These are phyloP conservation scores for Aspergillus piperis DNA, from an alignment of 2,329 filamentous ascomycete species.

Conservation along the genomic window DNA sequence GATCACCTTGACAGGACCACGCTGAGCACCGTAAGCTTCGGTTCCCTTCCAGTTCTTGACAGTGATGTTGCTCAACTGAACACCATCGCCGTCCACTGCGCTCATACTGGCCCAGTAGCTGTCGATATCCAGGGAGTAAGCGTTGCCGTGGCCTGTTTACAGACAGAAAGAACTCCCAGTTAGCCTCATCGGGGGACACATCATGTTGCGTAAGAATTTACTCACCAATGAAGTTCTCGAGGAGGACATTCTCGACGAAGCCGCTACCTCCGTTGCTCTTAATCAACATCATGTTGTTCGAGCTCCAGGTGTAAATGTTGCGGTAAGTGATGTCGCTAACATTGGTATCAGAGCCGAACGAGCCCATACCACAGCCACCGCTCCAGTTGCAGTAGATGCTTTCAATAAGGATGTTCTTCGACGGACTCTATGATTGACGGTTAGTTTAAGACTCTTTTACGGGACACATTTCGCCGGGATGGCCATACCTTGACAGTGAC, in stretches of 20 bases:
- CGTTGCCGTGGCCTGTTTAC: constrained; percentile 55
- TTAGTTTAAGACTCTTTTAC: neutral
- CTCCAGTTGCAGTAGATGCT: constrained; percentile 64
- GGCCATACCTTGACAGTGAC: constrained; percentile 54
- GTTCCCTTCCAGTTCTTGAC: constrained; percentile 61
- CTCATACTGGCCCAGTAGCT: constrained; percentile 53
- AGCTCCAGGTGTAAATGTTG: constrained; percentile 60
- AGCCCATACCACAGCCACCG: constrained; percentile 61
- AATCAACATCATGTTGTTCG: constrained; percentile 66
- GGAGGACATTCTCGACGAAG: constrained; percentile 52
- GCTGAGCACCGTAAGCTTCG: constrained; percentile 48
- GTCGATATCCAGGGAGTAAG: constrained; percentile 60
- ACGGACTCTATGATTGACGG: constrained; percentile 41
- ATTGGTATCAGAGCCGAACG: constrained; percentile 51
- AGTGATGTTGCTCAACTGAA: constrained; percentile 55
- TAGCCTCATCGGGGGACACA: constrained; percentile 19
- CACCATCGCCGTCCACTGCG: constrained; percentile 50
- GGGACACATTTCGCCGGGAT: neutral
- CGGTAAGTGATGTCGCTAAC: constrained; percentile 57
- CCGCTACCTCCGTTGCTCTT: constrained; percentile 62
- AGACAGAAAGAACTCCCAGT: constrained; percentile 19
- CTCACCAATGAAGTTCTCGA: constrained; percentile 56
- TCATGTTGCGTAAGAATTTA: neutral
- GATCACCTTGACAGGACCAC: constrained; percentile 56
- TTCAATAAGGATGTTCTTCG: constrained; percentile 58